Evolutionary conservation across 768 basidiomycete species (phyloP).

Genomic region (Amanita rubescens): DNA sequence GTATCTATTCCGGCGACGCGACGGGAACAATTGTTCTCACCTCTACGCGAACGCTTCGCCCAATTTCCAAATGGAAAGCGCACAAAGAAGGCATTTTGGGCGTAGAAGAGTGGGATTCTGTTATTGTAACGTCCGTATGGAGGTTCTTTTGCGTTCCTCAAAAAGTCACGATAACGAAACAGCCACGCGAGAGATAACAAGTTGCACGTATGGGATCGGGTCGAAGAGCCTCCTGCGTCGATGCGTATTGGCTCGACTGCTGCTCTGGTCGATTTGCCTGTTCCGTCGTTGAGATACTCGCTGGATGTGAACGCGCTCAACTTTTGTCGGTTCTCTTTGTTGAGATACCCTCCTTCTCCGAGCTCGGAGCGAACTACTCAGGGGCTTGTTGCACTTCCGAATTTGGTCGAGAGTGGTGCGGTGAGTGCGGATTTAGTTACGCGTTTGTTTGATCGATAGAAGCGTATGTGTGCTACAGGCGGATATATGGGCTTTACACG

Average conservation of each 20-base stretch:
- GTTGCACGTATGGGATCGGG: slow-evolving; percentile 63
- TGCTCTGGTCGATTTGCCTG: slow-evolving; percentile 37
- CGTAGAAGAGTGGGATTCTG: slow-evolving; percentile 62
- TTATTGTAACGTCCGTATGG: slow-evolving; percentile 68
- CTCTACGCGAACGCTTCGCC: slow-evolving; percentile 69
- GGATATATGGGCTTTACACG: slow-evolving; percentile 81
- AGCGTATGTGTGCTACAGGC: slow-evolving; percentile 41
- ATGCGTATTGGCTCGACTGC: slow-evolving; percentile 46
- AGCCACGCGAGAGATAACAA: slow-evolving; percentile 88
- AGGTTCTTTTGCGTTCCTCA: neutral
- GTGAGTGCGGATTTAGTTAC: slow-evolving; percentile 31
- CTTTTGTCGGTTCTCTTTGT: slow-evolving; percentile 83
- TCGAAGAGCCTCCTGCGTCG: slow-evolving; percentile 35
- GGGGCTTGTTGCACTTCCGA: slow-evolving; percentile 72
- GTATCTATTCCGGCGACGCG: slow-evolving; percentile 82
- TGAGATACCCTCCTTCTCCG: too few relatives aligned
- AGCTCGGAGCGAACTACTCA: too few relatives aligned
- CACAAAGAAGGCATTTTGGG: slow-evolving; percentile 75
- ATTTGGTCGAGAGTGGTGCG: slow-evolving; percentile 80
- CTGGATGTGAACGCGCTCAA: slow-evolving; percentile 92
- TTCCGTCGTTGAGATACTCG: slow-evolving; percentile 52
- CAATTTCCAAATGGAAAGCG: slow-evolving; percentile 67
- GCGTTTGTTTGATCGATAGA: neutral
- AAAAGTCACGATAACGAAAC: slow-evolving; percentile 1
- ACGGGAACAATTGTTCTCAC: slow-evolving; percentile 73